Evolutionary conservation across 345 rosid species (phyloP), one percentile per base, ranked within the genome.

Genomic region (Mangifera indica): DNA sequence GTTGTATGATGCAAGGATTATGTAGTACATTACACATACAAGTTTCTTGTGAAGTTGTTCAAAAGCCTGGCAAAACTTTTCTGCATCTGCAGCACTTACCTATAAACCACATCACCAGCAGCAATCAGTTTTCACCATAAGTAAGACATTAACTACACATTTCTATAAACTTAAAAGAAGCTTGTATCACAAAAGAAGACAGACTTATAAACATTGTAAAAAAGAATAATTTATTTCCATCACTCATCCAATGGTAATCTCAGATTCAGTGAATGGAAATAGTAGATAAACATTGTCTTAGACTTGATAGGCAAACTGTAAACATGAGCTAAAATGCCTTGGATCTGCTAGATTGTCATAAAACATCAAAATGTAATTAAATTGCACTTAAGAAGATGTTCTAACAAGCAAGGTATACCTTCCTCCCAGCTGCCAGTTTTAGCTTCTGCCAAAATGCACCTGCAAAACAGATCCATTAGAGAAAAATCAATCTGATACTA

Each of bases 401-500:
- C 48, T 26, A 5, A 24, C 14, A 21, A 46, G 37, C 51, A 62
- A 63, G 29, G 45, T 55, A 66, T 84, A 91, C 98, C 98, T 90
- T 91, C 72, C 69, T 81, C 58, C 79, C 85, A 63, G 89, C 93
- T 68, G 82, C 84, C 51, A 66, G 37, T 81, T 78, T 89, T 29
- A 94, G 87, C 81, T 92, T 92, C 79, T 84, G 83, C 98, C 97
- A 94, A 59, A 94, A 94, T 67, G 80, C 80, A 83, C 81, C 98
- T 90, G 83, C 71, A 73, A 44, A 79, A 73, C 9, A 62, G 69
- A 77, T 26, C 37, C 63, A 74, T 20, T 14, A 42, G 29, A 48
- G 40, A 29, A 61, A 18, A 21, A 6, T 57, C 12, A 60, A 69
- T 37, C 4, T n/a, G n/a, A 5, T 18, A 37, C 34, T 15, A n/a